Conservation (phyloP, 2,329 filamentous ascomycete genomes). For the Trichoderma koningii region DNA sequence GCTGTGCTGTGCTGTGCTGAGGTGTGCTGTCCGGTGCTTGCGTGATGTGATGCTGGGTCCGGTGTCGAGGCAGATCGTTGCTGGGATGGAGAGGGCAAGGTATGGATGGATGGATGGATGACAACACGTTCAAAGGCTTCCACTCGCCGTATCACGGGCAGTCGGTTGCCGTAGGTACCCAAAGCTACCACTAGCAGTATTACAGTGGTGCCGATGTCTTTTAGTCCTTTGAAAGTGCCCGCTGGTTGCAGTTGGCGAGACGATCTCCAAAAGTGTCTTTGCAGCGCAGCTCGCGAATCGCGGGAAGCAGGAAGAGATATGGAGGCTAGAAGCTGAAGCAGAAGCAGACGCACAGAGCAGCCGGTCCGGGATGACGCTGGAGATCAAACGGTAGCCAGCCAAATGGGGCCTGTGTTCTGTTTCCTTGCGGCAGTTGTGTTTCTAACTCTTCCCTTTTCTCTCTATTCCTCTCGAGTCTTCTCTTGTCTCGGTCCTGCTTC, state of each 20-base stretch:
- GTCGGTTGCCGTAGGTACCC: no score
- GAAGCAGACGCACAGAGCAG: background rate
- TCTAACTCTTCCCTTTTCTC: background rate
- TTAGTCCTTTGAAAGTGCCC: no score
- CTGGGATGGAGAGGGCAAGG: background rate
- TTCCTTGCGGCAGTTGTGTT: background rate
- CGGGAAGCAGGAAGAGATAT: background rate
- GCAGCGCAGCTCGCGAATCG: conserved; percentile 21
- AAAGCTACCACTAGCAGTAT: background rate
- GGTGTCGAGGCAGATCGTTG: conserved; percentile 21
- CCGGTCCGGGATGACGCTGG: background rate
- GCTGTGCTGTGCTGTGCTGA: background rate
- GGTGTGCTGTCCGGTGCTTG: background rate
- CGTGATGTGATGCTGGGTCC: background rate
- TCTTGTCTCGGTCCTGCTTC: conserved; percentile 1
- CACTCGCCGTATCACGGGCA: no score
- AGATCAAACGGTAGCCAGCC: background rate
- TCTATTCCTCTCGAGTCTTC: background rate
- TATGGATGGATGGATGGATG: no score
- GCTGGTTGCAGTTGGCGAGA: background rate
- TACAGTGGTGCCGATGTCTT: background rate
- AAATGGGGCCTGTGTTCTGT: background rate
- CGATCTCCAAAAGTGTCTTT: conserved; percentile 7
- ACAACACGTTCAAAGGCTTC: no score
- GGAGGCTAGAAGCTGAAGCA: conserved; percentile 14